phyloP scores from a whole-genome alignment of 306 rosid species.

The Cucumis sativus region Cucumber_9930_V3 NC_026657.2:30954001-30954500 shows the following conservation, averaged over 20 bases:
- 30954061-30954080: background rate
- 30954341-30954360: slow-evolving; percentile 6
- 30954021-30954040: too few relatives aligned
- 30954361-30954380: slow-evolving; percentile 66
- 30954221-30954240: background rate
- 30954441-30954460: background rate
- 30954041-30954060: too few relatives aligned
- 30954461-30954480: background rate
- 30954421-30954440: background rate
- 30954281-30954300: background rate
- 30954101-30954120: background rate
- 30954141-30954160: background rate
- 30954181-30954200: background rate
- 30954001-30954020: too few relatives aligned
- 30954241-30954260: background rate
- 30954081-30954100: background rate
- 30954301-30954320: background rate
- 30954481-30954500: background rate
- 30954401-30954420: slow-evolving; percentile 10
- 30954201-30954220: background rate
- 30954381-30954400: slow-evolving; percentile 96
- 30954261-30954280: background rate
- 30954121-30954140: background rate
- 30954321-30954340: background rate
- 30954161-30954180: background rate